These are phyloP conservation scores for Pulveroboletus ravenelii DNA, from an alignment of 768 basidiomycete species.

Conservation along the genomic window DNA sequence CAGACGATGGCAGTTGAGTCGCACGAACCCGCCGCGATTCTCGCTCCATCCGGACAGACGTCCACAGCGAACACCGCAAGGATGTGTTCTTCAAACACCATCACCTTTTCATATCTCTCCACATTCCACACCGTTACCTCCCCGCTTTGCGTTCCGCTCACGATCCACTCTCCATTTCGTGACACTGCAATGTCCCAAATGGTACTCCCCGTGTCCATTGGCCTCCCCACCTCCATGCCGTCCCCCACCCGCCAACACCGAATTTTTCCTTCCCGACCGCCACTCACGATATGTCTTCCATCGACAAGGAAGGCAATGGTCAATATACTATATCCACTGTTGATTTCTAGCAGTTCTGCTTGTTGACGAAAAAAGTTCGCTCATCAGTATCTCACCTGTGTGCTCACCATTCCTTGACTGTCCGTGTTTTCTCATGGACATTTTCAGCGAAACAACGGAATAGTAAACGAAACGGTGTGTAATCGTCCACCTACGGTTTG, in stretches of 20 bases:
- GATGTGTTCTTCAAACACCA: neutral
- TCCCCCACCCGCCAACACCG: neutral
- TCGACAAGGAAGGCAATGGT: neutral
- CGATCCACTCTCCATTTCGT: neutral
- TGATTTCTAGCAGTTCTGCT: neutral
- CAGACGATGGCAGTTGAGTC: neutral
- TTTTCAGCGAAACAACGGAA: neutral
- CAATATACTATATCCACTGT: neutral
- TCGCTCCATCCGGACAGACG: slow-evolving; percentile 1
- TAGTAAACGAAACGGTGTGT: neutral
- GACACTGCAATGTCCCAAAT: neutral
- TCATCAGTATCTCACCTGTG: neutral
- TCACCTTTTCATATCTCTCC: neutral
- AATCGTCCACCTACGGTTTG: neutral
- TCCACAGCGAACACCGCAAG: slow-evolving; percentile 1
- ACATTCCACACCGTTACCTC: neutral
- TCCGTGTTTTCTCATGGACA: neutral
- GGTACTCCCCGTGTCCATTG: neutral
- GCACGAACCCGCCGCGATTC: neutral
- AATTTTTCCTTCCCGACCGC: neutral
- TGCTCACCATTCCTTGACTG: neutral
- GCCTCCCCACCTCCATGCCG: neutral
- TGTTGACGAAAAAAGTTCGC: neutral
- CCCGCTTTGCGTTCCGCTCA: neutral
- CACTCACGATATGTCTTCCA: neutral